Conservation (phyloP, 2,329 filamentous ascomycete species). For the Xylaria sp. region DNA sequence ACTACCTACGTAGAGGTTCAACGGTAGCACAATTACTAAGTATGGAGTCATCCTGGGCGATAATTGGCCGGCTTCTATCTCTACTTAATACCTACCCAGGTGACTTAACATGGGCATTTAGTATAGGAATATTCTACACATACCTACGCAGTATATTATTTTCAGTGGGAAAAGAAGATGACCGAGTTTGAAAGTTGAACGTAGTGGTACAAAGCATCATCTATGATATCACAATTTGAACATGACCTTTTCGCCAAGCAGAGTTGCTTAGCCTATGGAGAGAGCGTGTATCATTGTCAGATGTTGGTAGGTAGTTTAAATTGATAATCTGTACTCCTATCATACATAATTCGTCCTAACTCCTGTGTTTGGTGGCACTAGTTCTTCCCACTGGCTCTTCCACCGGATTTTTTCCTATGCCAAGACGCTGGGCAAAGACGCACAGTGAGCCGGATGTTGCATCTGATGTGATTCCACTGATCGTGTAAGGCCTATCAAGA, state of each 20-base stretch:
- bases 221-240: not conserved
- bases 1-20: not conserved
- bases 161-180: not conserved
- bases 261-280: not conserved
- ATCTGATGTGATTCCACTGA: constrained; percentile 15
- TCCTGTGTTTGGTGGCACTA: constrained; percentile 13
- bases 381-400: constrained; percentile 8
- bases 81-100: not conserved
- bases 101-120: no score
- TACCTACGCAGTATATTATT: no score
- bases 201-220: not conserved
- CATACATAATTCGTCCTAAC: not conserved
- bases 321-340: constrained; percentile 3
- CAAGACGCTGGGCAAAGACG: not conserved
- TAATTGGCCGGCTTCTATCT: no score
- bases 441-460: constrained; percentile 2
- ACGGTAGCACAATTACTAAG: no score
- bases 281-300: not conserved
- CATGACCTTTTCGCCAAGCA: not conserved
- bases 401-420: constrained; percentile 9
- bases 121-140: no score
- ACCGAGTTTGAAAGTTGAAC: not conserved
- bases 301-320: not conserved
- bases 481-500: constrained; percentile 5
- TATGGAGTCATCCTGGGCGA: not conserved